phyloP scores from a whole-genome alignment of 2,329 filamentous ascomycete genomes.

The Cordyceps farinosa region DNA sequence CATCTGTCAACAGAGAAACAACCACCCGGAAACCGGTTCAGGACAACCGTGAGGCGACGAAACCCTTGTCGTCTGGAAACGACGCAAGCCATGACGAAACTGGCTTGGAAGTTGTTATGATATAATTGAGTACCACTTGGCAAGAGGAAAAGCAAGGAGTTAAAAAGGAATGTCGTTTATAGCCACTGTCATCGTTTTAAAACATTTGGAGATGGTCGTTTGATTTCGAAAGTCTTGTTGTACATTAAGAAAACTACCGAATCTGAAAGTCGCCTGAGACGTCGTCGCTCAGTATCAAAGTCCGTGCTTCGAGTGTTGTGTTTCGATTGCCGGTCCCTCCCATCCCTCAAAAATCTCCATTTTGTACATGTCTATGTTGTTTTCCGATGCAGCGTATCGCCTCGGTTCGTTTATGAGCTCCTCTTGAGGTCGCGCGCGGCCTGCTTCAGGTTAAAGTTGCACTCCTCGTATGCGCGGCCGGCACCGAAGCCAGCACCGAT shows the following conservation, averaged over 20 bases:
- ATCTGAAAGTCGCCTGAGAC: conserved; percentile 6
- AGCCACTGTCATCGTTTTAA: conserved; percentile 1
- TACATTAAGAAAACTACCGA: conserved; percentile 19
- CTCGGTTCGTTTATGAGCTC: conserved; percentile 33
- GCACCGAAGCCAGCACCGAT: conserved; percentile 88
- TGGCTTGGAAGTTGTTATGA: conserved; percentile 11
- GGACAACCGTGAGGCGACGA: neutral
- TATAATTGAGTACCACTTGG: conserved; percentile 10
- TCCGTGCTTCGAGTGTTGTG: conserved; percentile 1
- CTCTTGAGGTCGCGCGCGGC: conserved; percentile 57
- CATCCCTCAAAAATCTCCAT: conserved; percentile 2
- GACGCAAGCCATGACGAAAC: conserved; percentile 10
- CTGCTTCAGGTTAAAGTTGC: conserved; percentile 74
- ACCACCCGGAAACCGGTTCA: neutral
- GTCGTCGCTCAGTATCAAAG: conserved; percentile 5
- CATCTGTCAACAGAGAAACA: neutral
- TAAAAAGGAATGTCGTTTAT: conserved; percentile 7
- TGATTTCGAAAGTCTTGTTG: conserved; percentile 17
- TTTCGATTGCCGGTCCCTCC: conserved; percentile 10
- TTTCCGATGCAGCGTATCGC: conserved; percentile 5
- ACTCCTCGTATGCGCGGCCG: conserved; percentile 96
- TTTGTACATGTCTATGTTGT: conserved; percentile 27
- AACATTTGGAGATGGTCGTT: conserved; percentile 5
- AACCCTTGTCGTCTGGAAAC: neutral
- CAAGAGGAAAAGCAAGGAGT: neutral